phyloP scores from a whole-genome alignment of 2,329 filamentous ascomycete species.

The Penicillium frequentans region DNA sequence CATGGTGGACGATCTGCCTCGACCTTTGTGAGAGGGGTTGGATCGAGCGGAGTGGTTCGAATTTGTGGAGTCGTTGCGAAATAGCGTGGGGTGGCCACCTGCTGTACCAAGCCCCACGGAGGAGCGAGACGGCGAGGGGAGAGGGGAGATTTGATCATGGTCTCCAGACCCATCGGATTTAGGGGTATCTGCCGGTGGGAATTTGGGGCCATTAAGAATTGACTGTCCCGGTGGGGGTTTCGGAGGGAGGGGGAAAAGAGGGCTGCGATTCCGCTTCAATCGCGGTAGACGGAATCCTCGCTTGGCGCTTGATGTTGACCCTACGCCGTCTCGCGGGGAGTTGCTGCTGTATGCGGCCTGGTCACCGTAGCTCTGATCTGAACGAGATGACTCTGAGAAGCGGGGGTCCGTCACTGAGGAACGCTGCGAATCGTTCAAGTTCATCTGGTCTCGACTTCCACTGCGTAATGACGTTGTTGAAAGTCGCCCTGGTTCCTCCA shows the following conservation, averaged over 20 bases:
- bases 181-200: slow-evolving; percentile 21
- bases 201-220: slow-evolving; percentile 18
- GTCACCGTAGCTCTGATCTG: slow-evolving; percentile 78
- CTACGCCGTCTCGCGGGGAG: slow-evolving; percentile 60
- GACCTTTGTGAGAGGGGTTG: slow-evolving; percentile 52
- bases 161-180: slow-evolving; percentile 28
- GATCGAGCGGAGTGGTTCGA: slow-evolving; percentile 67
- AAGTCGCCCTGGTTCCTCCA: slow-evolving; percentile 61
- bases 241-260: slow-evolving; percentile 86
- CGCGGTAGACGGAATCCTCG: slow-evolving; percentile 76
- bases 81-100: slow-evolving; percentile 44
- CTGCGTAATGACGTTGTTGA: slow-evolving; percentile 47
- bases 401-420: slow-evolving; percentile 64
- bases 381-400: slow-evolving; percentile 83
- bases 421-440: slow-evolving; percentile 59
- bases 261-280: slow-evolving; percentile 70
- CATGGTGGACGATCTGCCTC: slow-evolving; percentile 85
- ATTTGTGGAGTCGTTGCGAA: slow-evolving; percentile 61
- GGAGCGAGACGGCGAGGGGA: slow-evolving; percentile 53
- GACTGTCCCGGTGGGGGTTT: slow-evolving; percentile 42
- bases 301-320: slow-evolving; percentile 63
- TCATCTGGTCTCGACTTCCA: slow-evolving; percentile 52
- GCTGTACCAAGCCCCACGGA: slow-evolving; percentile 52
- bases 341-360: slow-evolving; percentile 59
- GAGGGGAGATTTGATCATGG: slow-evolving; percentile 39